Percentiles rank a stretch among this genome's conserved stretches.
These are phyloP conservation scores for Ophiostoma triangulosporum DNA, from an alignment of 2,329 filamentous ascomycete species.

Conservation along the genomic window DNA sequence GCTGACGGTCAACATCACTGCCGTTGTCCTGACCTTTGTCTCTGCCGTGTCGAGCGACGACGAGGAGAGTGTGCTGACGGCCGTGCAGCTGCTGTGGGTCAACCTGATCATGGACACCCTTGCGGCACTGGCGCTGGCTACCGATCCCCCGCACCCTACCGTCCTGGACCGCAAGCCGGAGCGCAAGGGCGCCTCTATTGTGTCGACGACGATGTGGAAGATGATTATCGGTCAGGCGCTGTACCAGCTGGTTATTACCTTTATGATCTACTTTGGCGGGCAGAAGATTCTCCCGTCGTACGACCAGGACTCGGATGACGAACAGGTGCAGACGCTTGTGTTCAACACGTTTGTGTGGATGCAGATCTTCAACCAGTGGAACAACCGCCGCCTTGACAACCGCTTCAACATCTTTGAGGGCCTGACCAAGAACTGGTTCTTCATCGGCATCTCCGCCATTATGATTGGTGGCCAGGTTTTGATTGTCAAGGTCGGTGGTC, in stretches of 20 bases:
- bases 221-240: constrained; percentile 92
- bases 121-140: constrained; percentile 75
- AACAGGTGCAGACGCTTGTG: constrained; percentile 62
- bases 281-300: constrained; percentile 22
- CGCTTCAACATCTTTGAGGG: constrained; percentile 92
- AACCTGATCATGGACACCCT: constrained; percentile 97
- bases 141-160: constrained; percentile 73
- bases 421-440: constrained; percentile 73
- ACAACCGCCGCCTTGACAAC: constrained; percentile 91
- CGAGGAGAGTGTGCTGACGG: constrained; percentile 66
- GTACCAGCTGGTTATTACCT: constrained; percentile 70
- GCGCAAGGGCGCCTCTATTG: constrained; percentile 44
- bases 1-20: constrained; percentile 83
- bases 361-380: constrained; percentile 98
- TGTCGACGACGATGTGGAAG: constrained; percentile 95
- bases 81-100: constrained; percentile 89
- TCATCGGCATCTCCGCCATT: constrained; percentile 68
- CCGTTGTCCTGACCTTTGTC: constrained; percentile 75
- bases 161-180: constrained; percentile 65
- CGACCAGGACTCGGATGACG: constrained; percentile 24
- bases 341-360: constrained; percentile 99
- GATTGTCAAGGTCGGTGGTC: constrained; percentile 77
- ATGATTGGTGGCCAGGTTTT: constrained; percentile 85
- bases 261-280: constrained; percentile 57
- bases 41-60: constrained; percentile 60